phyloP scores from a whole-genome alignment of 2,329 filamentous ascomycete species.

The Leptographium galeiforme region DNA sequence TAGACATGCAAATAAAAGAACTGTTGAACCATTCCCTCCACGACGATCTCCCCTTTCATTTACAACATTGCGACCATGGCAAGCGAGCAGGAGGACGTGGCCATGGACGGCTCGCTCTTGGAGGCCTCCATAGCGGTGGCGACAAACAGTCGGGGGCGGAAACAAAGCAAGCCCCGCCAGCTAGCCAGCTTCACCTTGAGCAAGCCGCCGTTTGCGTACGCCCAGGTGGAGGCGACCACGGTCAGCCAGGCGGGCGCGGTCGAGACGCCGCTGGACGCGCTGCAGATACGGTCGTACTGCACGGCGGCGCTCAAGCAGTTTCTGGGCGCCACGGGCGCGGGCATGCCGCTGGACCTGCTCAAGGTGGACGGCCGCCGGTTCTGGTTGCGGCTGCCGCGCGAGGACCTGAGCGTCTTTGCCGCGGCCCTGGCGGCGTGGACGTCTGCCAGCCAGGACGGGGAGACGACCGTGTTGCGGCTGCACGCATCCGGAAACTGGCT shows the following conservation, averaged over 20 bases:
- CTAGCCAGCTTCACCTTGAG: conserved; percentile 39
- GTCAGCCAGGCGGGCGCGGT: neutral
- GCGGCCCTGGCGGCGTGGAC: conserved; percentile 55
- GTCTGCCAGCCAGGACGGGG: conserved; percentile 25
- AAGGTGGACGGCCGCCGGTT: conserved; percentile 40
- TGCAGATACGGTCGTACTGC: conserved; percentile 51
- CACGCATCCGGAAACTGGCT: conserved; percentile 51
- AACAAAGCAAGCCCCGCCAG: conserved; percentile 17
- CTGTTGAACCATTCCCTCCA: neutral
- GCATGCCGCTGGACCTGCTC: conserved; percentile 58
- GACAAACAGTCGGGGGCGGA: neutral
- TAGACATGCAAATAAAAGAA: neutral
- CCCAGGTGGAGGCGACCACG: conserved; percentile 36
- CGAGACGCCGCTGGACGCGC: conserved; percentile 34
- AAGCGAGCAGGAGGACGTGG: neutral
- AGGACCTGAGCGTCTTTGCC: conserved; percentile 46
- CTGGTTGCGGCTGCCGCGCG: conserved; percentile 52
- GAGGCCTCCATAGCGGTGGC: conserved; percentile 4
- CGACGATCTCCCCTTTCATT: too few relatives aligned
- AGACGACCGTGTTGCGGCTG: conserved; percentile 39
- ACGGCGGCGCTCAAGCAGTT: conserved; percentile 52
- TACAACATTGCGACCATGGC: neutral
- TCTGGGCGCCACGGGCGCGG: conserved; percentile 53
- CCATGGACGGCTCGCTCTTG: conserved; percentile 16
- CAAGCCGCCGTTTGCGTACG: conserved; percentile 41